Conservation (phyloP, 305 asterid species). For the Coffea humblotiana region DNA sequence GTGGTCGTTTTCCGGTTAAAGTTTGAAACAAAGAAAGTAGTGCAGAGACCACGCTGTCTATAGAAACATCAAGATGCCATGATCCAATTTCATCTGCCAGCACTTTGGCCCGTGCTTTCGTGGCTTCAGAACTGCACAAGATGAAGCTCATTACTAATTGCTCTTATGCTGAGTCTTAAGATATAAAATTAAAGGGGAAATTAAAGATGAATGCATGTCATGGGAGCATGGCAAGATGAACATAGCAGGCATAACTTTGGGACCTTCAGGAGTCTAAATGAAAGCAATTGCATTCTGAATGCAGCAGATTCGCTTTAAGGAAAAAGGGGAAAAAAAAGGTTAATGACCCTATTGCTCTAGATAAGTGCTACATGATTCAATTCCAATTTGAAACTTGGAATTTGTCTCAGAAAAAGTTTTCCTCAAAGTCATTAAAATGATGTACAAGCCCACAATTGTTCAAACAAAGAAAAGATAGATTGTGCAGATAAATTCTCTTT, state of each 20-base stretch:
- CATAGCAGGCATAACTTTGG: background rate
- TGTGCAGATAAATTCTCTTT: background rate
- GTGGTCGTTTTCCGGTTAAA: slow-evolving; percentile 86
- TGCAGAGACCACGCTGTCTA: slow-evolving; percentile 83
- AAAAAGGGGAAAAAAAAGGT: background rate
- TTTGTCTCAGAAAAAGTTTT: background rate
- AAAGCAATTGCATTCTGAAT: background rate
- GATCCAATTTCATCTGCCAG: slow-evolving; percentile 95
- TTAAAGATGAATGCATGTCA: background rate
- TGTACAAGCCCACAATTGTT: background rate
- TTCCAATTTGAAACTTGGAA: background rate
- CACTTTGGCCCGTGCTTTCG: slow-evolving; percentile 80
- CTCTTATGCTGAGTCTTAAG: slow-evolving; percentile 8
- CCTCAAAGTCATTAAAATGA: background rate
- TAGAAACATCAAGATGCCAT: slow-evolving; percentile 91
- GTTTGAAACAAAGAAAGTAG: slow-evolving; percentile 79
- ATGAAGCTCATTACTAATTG: slow-evolving; percentile 21
- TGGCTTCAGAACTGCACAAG: slow-evolving; percentile 75
- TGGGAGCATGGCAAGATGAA: background rate
- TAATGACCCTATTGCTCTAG: background rate
- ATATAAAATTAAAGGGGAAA: background rate
- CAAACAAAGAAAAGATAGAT: background rate
- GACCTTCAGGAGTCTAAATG: background rate
- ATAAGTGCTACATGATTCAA: background rate
- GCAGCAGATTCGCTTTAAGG: no score